phyloP scores from a whole-genome alignment of 106 monocot genomes.

The Iris macrosiphon region DNA sequence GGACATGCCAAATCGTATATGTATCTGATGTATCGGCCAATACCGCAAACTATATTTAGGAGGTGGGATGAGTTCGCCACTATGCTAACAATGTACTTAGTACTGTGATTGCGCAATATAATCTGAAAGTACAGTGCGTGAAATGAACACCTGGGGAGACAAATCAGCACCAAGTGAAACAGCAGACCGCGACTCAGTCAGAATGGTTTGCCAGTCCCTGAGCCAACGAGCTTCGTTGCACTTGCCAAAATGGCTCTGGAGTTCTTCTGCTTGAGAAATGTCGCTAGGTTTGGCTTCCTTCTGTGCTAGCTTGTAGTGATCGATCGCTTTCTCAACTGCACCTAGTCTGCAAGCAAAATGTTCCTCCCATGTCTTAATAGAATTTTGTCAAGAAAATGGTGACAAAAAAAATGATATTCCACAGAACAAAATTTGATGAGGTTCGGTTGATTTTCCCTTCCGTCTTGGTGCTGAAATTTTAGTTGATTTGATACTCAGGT shows the following conservation, averaged over 20 bases:
- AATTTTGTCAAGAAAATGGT: not conserved
- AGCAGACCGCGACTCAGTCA: slow-evolving; percentile 30
- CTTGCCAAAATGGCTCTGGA: slow-evolving; percentile 16
- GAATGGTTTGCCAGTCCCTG: slow-evolving; percentile 34
- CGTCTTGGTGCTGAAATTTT: not conserved
- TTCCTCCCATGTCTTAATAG: not conserved
- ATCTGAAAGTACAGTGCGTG: too few species aligned
- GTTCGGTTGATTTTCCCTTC: too few species aligned
- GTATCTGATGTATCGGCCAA: too few species aligned
- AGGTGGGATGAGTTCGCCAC: too few species aligned
- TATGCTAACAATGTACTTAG: too few species aligned
- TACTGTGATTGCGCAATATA: too few species aligned
- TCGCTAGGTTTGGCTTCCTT: slow-evolving; percentile 11
- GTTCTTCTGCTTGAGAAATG: slow-evolving; percentile 9
- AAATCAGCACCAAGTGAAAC: slow-evolving; percentile 54
- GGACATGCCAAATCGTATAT: too few species aligned
- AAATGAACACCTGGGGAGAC: slow-evolving; percentile 45
- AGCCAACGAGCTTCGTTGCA: slow-evolving; percentile 25
- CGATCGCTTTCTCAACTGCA: slow-evolving; percentile 25
- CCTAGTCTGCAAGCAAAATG: slow-evolving; percentile 39
- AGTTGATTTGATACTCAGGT: not conserved
- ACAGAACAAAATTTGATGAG: too few species aligned
- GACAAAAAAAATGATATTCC: not conserved
- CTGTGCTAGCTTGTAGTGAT: slow-evolving; percentile 35
- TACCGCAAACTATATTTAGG: too few species aligned